Evolutionary conservation across 2,329 filamentous ascomycete species (phyloP), one percentile per base, ranked within the genome.

Genomic region (Alternaria triticina): DNA sequence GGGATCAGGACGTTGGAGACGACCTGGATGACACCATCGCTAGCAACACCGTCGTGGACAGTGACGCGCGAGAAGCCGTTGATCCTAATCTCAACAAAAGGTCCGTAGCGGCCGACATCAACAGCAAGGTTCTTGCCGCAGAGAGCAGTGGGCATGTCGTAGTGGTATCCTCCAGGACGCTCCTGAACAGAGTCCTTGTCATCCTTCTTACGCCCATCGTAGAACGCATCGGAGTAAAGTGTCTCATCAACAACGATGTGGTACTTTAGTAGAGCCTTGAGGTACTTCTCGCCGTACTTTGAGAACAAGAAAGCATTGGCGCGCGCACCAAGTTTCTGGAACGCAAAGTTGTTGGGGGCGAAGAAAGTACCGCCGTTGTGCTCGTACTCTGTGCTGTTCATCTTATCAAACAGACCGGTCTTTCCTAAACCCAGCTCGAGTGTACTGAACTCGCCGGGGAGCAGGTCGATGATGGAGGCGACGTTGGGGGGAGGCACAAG

Each of bases 261-360:
- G 76, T 96, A 96, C 82, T 92, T 84, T 15, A 96, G 83, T 49
- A 97, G 82, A 0, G 92, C 92, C 68, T 87, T 88, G 17, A 97
- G 86, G 76, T 93, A 97, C 78, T 90, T 90, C 67, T 86, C 83
- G 2, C 94, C 94, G 56, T 85, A 86, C 27, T 87, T 83, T 62
- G 90, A 92, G 85, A 97, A 97, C 5, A 97, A 84, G 85, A 97
- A 97, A 22, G 89, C 91, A 75, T 95, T 96, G 72, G 90, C 87
- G 59, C 79, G 84, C 1, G 87, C 86, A 0, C 93, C 93, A 1
- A 97, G 89, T 68, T 87, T 87, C 71, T 86, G 76, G 83, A 95
- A 97, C n/a, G 94, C 94, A 5, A 81, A 82, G 84, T 97, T 97
- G 49, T 86, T 88, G 0, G 94, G 94, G 0, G 91, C 91, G 73